Evolutionary conservation across 202 grass and related monocot genomes (phyloP), one percentile per base, ranked within the genome.

Genomic region (Schoenoplectus tabernaemontani): DNA sequence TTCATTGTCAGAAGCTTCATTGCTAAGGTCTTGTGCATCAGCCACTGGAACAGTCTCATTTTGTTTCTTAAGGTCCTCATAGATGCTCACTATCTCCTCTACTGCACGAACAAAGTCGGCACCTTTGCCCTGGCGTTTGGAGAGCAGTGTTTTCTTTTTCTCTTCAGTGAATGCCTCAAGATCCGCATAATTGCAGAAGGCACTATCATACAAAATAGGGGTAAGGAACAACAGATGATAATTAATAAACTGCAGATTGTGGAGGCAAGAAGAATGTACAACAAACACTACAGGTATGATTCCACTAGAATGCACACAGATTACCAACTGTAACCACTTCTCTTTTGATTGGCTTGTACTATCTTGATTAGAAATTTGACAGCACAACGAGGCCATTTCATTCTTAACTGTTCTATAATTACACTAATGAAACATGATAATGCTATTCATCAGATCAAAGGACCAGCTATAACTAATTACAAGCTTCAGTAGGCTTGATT

Each of bases 111-210:
- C 88, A 94, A 98, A 98, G 88, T 98, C 88, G 67, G 95, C 87
- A 43, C 91, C 95, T 90, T 89, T 98, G 32, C 95, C 91, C 39
- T 98, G 89, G 57, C 88, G 75, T 57, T 94, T 98, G 77, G 84
- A 64, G 65, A 94, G 88, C 79, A 98, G 82, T 64, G 83, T 83
- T 86, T 83, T 98, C 88, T 92, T 98, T 88, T 92, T 98, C 84
- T 98, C 95, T 79, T 98, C 95, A 1, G 95, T 94, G 83, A 98
- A 94, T 79, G 89, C 89, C 85, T 94, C 89, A 76, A 98, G 84
- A 73, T 98, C 95, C 83, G 89, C 82, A 89, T 92, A 98, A 71
- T 89, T 92, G 82, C 95, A 98, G 65, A 98, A 98, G 47, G 81
- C 95, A 72, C 95, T 98, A 84, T 41, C 71, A 86, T 86, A 67